Conservation (phyloP, 2,329 filamentous ascomycete species). For the Thelonectria discophora region DNA sequence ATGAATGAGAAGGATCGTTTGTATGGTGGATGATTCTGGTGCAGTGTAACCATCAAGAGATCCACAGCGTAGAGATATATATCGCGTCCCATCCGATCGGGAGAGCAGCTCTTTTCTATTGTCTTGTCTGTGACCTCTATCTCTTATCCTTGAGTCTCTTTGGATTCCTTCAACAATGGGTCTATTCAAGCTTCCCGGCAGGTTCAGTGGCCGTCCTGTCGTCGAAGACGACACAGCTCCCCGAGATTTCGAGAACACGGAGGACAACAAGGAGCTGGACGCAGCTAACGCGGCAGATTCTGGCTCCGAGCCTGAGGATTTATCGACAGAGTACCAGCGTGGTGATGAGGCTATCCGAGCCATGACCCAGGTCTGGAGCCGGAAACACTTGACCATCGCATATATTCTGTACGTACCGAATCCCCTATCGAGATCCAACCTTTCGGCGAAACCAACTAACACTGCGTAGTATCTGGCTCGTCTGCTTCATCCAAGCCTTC, state of each 20-base stretch:
- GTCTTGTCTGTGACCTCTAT: background rate
- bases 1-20: background rate
- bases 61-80: background rate
- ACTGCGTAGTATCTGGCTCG: constrained; percentile 52
- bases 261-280: constrained; percentile 9
- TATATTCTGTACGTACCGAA: constrained; percentile 18
- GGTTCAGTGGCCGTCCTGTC: constrained; percentile 9
- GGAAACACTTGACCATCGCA: constrained; percentile 8
- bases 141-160: background rate
- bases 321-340: constrained; percentile 15
- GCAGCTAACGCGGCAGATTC: background rate
- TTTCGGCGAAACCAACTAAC: background rate
- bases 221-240: constrained; percentile 10
- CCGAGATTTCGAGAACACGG: constrained; percentile 11
- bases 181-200: constrained; percentile 9
- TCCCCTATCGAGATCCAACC: background rate
- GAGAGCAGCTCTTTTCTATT: background rate
- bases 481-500: constrained; percentile 58
- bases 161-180: background rate
- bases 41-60: background rate
- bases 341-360: constrained; percentile 21
- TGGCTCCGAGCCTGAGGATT: background rate
- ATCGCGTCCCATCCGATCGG: background rate
- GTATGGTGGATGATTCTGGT: background rate
- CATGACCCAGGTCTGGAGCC: constrained; percentile 22